A percentile compares a stretch with the other conserved stretches of the same genome.
These are phyloP conservation scores for Penicillium herquei DNA, from an alignment of 495 filamentous ascomycete species.

Conservation along the genomic window DNA sequence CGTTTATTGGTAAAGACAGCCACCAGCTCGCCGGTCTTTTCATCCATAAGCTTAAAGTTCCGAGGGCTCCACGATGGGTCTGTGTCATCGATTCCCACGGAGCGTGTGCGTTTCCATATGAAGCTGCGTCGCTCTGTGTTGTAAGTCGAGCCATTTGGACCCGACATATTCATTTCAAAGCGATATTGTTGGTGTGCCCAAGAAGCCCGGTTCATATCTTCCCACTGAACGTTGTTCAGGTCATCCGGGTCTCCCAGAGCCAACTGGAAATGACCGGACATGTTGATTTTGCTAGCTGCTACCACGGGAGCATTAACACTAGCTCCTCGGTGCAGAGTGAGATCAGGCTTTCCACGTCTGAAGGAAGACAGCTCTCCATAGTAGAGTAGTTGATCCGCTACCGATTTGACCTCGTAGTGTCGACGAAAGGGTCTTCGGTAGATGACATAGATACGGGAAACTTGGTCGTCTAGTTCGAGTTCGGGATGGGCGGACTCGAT, in stretches of 20 bases:
- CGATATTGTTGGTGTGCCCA: conserved; percentile 15
- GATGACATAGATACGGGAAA: conserved; percentile 11
- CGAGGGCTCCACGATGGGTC: conserved; percentile 9
- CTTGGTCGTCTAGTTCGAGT: conserved; percentile 2
- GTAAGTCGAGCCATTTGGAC: neutral
- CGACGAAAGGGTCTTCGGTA: conserved; percentile 11
- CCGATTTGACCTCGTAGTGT: conserved; percentile 19
- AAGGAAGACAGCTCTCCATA: conserved; percentile 16
- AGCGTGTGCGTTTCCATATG: conserved; percentile 25
- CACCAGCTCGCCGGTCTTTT: conserved; percentile 11
- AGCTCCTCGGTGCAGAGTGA: conserved; percentile 19
- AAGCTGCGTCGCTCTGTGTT: conserved; percentile 13
- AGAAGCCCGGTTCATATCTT: conserved; percentile 20
- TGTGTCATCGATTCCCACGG: conserved; percentile 11
- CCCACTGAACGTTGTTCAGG: conserved; percentile 17
- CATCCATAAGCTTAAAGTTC: conserved; percentile 27
- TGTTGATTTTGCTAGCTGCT: conserved; percentile 21
- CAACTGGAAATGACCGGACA: conserved; percentile 18
- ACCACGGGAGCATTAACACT: conserved; percentile 16
- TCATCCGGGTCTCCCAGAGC: conserved; percentile 20
- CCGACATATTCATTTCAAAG: conserved; percentile 17
- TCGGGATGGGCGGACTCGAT: conserved; percentile 3
- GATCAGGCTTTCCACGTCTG: conserved; percentile 17
- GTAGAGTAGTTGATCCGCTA: conserved; percentile 8
- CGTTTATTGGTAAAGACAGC: conserved; percentile 18